Percentiles rank a stretch among this genome's conserved stretches.
phyloP scores from a whole-genome alignment of 441 rosid genomes.

The Pelargonium australe region DNA sequence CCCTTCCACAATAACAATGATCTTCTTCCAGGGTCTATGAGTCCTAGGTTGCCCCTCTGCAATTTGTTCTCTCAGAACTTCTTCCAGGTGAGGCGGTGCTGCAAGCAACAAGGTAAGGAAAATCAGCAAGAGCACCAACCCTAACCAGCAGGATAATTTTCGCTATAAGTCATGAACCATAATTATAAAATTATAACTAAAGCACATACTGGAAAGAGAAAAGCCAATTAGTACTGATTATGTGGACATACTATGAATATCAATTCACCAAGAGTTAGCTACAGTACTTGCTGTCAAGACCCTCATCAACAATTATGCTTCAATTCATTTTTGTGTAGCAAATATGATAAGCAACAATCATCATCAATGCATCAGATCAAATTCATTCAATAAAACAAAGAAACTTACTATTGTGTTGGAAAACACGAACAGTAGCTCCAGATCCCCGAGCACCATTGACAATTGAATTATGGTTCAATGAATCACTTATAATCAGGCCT shows the following conservation, averaged over 20 bases:
- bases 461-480: slow-evolving; percentile 80
- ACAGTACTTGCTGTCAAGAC: background rate
- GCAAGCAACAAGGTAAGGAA: slow-evolving; percentile 12
- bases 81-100: slow-evolving; percentile 86
- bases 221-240: background rate
- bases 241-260: background rate
- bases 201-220: background rate
- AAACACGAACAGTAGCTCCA: slow-evolving; percentile 74
- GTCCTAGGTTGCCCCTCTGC: slow-evolving; percentile 87
- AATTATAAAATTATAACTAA: no score
- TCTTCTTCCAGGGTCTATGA: slow-evolving; percentile 92
- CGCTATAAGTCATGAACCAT: background rate
- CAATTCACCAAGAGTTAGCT: background rate
- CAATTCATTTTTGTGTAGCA: background rate
- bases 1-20: slow-evolving; percentile 72
- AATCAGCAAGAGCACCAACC: background rate
- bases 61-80: slow-evolving; percentile 79
- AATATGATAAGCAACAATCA: no score
- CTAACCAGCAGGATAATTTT: background rate
- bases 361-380: background rate
- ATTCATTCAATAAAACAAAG: background rate
- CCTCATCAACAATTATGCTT: background rate
- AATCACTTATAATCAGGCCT: slow-evolving; percentile 75
- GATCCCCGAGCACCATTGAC: slow-evolving; percentile 93
- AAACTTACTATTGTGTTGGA: slow-evolving; percentile 70